Evolutionary conservation across 805 yeast genomes (phyloP).

Genomic region (Cyberlindnera nakhonratchasimensis): DNA sequence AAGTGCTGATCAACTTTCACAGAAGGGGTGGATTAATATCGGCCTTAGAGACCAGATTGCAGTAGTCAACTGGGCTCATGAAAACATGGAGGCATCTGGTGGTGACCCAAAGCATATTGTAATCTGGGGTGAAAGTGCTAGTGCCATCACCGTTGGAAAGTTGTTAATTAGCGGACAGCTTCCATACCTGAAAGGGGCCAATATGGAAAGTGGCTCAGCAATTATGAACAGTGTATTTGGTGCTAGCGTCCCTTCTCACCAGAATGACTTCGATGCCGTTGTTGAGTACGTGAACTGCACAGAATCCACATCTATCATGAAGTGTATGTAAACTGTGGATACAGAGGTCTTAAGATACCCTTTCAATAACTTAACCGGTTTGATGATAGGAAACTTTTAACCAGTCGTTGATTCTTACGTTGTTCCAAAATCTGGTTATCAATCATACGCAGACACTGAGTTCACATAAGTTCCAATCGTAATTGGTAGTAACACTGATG

Average conservation of each 20-base stretch:
- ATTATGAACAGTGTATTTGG: slow-evolving; percentile 7
- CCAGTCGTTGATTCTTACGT: slow-evolving; percentile 21
- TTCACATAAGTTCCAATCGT: slow-evolving; percentile 22
- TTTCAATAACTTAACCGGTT: too few species aligned
- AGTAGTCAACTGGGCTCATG: slow-evolving; percentile 35
- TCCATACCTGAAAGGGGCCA: slow-evolving; percentile 18
- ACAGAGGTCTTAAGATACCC: slow-evolving; percentile 5
- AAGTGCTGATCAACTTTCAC: slow-evolving; percentile 25
- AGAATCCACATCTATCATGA: slow-evolving; percentile 9
- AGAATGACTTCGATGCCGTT: slow-evolving; percentile 6
- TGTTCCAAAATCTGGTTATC: slow-evolving; percentile 14
- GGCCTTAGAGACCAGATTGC: slow-evolving; percentile 35
- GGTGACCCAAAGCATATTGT: slow-evolving; percentile 35
- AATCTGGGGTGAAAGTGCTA: slow-evolving; percentile 39
- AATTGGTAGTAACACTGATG: slow-evolving; percentile 26
- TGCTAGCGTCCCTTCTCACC: slow-evolving; percentile 4
- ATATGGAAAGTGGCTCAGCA: slow-evolving; percentile 17
- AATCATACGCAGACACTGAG: slow-evolving; percentile 11
- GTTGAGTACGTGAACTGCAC: slow-evolving; percentile 14
- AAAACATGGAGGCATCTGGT: slow-evolving; percentile 34
- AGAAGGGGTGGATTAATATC: slow-evolving; percentile 29
- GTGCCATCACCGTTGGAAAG: slow-evolving; percentile 27
- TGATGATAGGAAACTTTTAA: too few species aligned
- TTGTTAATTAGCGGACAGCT: slow-evolving; percentile 10
- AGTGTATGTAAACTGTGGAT: slow-evolving; percentile 17